Evolutionary conservation across 2,329 filamentous ascomycete species (phyloP).

Genomic region (Colletotrichum eleusines): DNA sequence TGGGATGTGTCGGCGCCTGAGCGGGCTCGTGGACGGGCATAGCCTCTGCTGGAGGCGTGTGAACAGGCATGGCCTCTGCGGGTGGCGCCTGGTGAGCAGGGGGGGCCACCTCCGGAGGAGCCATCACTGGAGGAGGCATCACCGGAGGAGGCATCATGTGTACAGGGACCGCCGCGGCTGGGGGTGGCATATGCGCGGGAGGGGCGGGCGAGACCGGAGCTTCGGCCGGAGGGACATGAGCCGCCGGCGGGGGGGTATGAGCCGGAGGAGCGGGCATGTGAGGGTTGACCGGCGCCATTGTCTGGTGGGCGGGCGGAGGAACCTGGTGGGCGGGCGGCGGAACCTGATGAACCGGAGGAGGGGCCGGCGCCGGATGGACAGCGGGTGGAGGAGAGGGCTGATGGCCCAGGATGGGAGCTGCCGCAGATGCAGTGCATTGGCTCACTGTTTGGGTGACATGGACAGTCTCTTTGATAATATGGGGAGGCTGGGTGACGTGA

Average conservation of each 20-base stretch:
- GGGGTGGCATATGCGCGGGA: constrained; percentile 8
- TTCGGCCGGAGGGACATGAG: background rate
- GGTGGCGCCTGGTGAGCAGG: constrained; percentile 18
- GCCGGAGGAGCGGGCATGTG: constrained; percentile 4
- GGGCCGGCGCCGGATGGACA: background rate
- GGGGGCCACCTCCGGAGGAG: constrained; percentile 3
- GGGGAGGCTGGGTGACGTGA: constrained; percentile 11
- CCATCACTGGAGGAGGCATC: background rate
- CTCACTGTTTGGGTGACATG: constrained; percentile 23
- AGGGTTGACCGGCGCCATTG: background rate
- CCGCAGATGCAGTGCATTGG: constrained; percentile 18
- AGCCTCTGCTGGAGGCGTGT: constrained; percentile 20
- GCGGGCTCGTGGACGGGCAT: constrained; percentile 10
- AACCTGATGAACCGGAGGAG: too few species aligned
- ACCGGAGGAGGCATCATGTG: constrained; percentile 8
- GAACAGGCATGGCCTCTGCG: constrained; percentile 22
- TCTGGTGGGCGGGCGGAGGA: background rate
- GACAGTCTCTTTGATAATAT: background rate
- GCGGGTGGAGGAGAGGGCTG: constrained; percentile 21
- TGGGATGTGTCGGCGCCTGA: constrained; percentile 15
- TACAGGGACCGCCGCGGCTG: constrained; percentile 13
- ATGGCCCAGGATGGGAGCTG: constrained; percentile 10
- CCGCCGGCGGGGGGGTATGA: constrained; percentile 19
- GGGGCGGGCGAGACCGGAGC: background rate
- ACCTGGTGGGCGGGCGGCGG: background rate